Evolutionary conservation across 2,329 filamentous ascomycete genomes (phyloP).

Genomic region (Penicillium janthinellum): DNA sequence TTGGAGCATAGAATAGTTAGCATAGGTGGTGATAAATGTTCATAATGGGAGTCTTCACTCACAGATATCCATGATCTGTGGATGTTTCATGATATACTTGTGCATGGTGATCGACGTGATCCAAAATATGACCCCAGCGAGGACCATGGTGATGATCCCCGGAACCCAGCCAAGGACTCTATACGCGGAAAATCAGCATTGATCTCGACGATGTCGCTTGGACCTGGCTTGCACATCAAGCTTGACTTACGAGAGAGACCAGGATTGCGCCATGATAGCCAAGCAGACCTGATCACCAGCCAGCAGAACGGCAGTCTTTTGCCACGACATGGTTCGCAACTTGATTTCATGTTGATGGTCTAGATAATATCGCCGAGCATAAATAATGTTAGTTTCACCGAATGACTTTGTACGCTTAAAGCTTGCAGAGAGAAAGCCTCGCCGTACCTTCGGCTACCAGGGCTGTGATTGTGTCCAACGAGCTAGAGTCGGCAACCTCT

Average conservation of each 20-base stretch:
- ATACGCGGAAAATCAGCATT: not conserved
- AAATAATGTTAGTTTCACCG: not conserved
- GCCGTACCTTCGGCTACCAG: conserved; percentile 24
- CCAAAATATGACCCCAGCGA: conserved; percentile 50
- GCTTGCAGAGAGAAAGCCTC: not conserved
- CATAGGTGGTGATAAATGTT: too few species aligned
- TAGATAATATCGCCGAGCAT: conserved; percentile 1
- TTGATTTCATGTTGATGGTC: conserved; percentile 47
- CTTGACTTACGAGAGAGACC: conserved; percentile 49
- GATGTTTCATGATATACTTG: conserved; percentile 56
- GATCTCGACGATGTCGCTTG: conserved; percentile 1
- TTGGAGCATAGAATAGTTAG: too few species aligned
- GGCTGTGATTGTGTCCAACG: conserved; percentile 22
- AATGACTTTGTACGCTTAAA: too few species aligned
- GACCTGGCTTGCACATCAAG: not conserved
- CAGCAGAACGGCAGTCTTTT: conserved; percentile 54
- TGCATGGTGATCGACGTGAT: conserved; percentile 56
- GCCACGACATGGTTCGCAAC: conserved; percentile 57
- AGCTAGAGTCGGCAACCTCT: conserved; percentile 14
- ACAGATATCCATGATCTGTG: conserved; percentile 54
- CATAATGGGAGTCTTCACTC: conserved; percentile 10
- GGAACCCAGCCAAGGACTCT: conserved; percentile 29
- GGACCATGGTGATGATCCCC: conserved; percentile 42
- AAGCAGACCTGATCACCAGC: conserved; percentile 54
- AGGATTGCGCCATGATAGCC: conserved; percentile 56